Evolutionary conservation across 441 rosid species (phyloP).

Genomic region (Corymbia calophylla): DNA sequence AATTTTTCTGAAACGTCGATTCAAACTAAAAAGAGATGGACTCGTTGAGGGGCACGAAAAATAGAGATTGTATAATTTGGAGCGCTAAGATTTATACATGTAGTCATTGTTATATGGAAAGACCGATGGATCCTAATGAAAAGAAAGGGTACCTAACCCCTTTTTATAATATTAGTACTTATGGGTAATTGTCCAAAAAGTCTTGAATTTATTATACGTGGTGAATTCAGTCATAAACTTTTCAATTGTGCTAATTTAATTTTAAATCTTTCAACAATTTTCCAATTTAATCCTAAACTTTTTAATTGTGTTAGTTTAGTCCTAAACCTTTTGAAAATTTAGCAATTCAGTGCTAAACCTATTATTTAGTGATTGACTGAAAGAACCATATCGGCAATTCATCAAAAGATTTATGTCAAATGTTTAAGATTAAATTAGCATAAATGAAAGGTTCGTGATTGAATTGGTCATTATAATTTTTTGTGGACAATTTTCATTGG

Average conservation of each 20-base stretch:
- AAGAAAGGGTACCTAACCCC: background rate
- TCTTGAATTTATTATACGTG: accelerated
- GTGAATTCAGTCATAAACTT: too few species aligned
- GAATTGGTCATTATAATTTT: background rate
- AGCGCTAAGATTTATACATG: background rate
- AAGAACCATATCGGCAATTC: too few species aligned
- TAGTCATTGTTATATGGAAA: background rate
- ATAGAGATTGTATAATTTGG: background rate
- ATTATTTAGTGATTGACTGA: too few species aligned
- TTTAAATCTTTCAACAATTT: too few species aligned
- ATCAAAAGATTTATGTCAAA: background rate
- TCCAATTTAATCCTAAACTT: too few species aligned
- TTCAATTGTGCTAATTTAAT: too few species aligned
- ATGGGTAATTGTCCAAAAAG: background rate
- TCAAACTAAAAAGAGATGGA: background rate
- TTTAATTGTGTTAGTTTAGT: too few species aligned
- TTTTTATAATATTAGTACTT: background rate
- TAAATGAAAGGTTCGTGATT: background rate
- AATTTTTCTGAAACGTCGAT: background rate
- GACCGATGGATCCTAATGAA: background rate
- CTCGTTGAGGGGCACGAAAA: background rate
- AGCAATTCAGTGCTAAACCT: too few species aligned
- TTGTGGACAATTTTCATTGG: too few species aligned
- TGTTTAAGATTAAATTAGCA: too few species aligned
- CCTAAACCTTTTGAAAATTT: too few species aligned